A percentile compares a stretch with the other conserved stretches of the same genome.
Evolutionary conservation across 495 filamentous ascomycete species (phyloP).

Genomic region (Penicillium manginii): DNA sequence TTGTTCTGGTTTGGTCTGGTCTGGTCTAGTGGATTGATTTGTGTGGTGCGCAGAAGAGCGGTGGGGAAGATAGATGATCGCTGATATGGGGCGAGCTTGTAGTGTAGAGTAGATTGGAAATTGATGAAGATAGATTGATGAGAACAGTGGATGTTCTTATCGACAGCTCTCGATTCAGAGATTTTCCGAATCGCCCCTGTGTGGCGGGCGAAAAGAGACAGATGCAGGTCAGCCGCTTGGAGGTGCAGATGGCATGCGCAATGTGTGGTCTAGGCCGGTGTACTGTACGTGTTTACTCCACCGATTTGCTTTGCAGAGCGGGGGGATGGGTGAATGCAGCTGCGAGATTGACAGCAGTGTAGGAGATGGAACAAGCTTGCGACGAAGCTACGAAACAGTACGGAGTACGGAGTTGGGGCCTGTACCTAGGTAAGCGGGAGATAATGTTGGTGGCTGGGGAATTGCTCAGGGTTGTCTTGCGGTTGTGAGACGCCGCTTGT

Average conservation of each 20-base stretch:
- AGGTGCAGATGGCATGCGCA: slow-evolving; percentile 37
- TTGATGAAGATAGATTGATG: too few relatives aligned
- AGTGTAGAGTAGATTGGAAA: neutral
- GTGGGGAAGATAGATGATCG: slow-evolving; percentile 3
- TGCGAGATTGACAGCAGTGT: too few relatives aligned
- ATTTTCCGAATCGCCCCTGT: slow-evolving; percentile 4
- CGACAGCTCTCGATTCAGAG: too few relatives aligned
- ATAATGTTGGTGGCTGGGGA: too few relatives aligned
- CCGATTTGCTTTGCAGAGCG: slow-evolving; percentile 25
- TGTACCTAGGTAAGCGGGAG: too few relatives aligned
- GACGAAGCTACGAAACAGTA: too few relatives aligned
- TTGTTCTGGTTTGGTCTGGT: neutral
- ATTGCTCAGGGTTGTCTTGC: too few relatives aligned
- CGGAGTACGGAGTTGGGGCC: too few relatives aligned
- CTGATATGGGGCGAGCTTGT: slow-evolving; percentile 1
- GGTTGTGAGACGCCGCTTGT: too few relatives aligned
- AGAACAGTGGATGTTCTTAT: too few relatives aligned
- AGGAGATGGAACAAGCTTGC: too few relatives aligned
- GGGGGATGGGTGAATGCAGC: neutral
- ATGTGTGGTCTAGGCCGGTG: slow-evolving; percentile 33
- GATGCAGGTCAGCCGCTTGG: slow-evolving; percentile 35
- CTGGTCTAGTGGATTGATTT: neutral
- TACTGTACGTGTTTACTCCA: slow-evolving; percentile 21
- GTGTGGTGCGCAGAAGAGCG: neutral
- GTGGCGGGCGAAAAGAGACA: slow-evolving; percentile 27